Percentiles rank a stretch among this genome's conserved stretches.
Evolutionary conservation across 495 filamentous ascomycete genomes (phyloP).

Genomic region (Hypoxylon fuscum): DNA sequence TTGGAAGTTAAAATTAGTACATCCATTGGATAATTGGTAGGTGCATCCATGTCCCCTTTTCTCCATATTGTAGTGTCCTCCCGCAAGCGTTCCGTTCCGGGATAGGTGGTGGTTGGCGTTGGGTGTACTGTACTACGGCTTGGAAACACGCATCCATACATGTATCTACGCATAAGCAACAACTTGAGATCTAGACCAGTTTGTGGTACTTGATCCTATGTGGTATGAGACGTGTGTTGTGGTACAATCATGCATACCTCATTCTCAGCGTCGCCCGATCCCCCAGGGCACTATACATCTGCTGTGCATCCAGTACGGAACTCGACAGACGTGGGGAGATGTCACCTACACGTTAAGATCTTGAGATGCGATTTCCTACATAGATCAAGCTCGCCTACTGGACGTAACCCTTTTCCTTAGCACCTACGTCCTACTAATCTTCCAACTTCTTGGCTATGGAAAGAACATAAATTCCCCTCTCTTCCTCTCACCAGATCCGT

Average conservation of each 20-base stretch:
- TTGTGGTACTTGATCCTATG: no score
- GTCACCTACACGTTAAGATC: slow-evolving; percentile 11
- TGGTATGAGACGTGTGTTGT: slow-evolving; percentile 34
- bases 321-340: slow-evolving; percentile 1
- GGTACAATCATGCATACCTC: slow-evolving; percentile 23
- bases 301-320: not conserved
- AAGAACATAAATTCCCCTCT: slow-evolving; percentile 28
- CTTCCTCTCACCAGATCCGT: slow-evolving; percentile 16
- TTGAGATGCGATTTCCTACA: slow-evolving; percentile 15
- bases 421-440: not conserved
- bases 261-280: slow-evolving; percentile 2
- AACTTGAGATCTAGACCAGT: no score
- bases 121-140: no score
- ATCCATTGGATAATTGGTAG: not conserved
- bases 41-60: not conserved
- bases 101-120: no score
- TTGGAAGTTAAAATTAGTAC: slow-evolving; percentile 30
- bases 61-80: slow-evolving; percentile 11
- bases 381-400: slow-evolving; percentile 2
- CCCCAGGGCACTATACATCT: not conserved
- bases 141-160: no score
- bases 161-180: no score
- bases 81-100: no score
- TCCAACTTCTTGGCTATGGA: not conserved
- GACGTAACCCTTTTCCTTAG: slow-evolving; percentile 11